Evolutionary conservation across 257 asterid species (phyloP).

Genomic region (Solanum megistacrolobum): DNA sequence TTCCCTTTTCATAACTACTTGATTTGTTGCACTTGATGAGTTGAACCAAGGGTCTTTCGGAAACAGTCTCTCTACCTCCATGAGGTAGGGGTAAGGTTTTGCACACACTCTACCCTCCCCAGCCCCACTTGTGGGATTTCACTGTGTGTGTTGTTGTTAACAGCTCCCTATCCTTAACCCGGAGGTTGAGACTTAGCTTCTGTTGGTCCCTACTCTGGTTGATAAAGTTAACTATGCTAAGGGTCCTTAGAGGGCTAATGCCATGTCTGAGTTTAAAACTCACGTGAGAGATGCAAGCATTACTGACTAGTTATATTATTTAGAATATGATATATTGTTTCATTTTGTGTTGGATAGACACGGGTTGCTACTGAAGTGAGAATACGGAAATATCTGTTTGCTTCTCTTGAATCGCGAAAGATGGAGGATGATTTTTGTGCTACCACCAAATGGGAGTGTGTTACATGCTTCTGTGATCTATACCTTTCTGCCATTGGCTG

Average conservation of each 20-base stretch:
- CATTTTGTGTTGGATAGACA: constrained; percentile 16
- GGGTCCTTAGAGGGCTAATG: background rate
- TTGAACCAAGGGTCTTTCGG: background rate
- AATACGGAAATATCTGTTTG: constrained; percentile 46
- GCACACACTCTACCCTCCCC: background rate
- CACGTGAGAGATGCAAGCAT: background rate
- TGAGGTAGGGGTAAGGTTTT: background rate
- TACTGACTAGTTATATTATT: background rate
- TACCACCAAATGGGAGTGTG: constrained; percentile 43
- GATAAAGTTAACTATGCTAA: background rate
- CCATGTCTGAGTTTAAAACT: background rate
- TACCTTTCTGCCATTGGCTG: constrained; percentile 61
- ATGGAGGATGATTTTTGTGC: constrained; percentile 26
- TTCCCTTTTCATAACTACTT: background rate
- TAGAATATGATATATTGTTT: background rate
- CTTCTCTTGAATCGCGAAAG: constrained; percentile 10
- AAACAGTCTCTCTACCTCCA: background rate
- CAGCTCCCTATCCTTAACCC: background rate
- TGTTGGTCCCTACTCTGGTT: background rate
- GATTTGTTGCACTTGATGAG: background rate
- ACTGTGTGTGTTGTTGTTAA: background rate
- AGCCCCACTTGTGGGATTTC: background rate
- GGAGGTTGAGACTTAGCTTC: background rate
- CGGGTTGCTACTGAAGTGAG: constrained; percentile 42
- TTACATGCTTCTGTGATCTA: constrained; percentile 53